phyloP scores from a whole-genome alignment of 495 filamentous ascomycete genomes.

The Hypoxylon fuscum region DNA sequence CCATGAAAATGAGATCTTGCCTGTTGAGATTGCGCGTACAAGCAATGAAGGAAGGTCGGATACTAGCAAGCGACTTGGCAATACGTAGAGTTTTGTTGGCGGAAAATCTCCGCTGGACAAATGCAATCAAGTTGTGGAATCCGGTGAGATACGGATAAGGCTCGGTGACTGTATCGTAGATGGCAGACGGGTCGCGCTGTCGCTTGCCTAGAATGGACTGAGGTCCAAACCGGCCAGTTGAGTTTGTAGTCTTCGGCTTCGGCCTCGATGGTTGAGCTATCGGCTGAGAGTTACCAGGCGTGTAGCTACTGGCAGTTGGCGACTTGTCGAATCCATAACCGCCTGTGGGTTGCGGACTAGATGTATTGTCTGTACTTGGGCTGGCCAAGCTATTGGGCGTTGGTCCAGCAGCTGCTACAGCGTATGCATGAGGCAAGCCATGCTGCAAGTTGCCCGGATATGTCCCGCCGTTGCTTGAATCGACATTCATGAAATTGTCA shows the following conservation, averaged over 20 bases:
- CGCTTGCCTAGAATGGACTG: conserved; percentile 65
- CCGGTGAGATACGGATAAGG: conserved; percentile 90
- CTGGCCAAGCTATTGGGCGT: conserved; percentile 55
- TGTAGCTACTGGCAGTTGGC: conserved; percentile 54
- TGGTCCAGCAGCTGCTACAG: conserved; percentile 57
- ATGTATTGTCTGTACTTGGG: conserved; percentile 60
- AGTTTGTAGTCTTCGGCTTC: conserved; percentile 51
- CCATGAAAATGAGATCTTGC: conserved; percentile 95
- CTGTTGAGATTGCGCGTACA: conserved; percentile 82
- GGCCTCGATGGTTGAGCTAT: conserved; percentile 43
- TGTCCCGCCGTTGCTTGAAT: conserved; percentile 47
- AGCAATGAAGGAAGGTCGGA: conserved; percentile 91
- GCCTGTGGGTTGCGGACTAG: conserved; percentile 55
- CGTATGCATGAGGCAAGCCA: conserved; percentile 60
- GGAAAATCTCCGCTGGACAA: conserved; percentile 80
- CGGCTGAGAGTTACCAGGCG: conserved; percentile 38
- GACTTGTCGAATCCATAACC: conserved; percentile 55
- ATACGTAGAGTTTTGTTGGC: conserved; percentile 75
- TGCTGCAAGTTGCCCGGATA: conserved; percentile 61
- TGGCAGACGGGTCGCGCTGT: conserved; percentile 74
- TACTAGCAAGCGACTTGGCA: conserved; percentile 84
- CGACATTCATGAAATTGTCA: conserved; percentile 53
- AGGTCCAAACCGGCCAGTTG: conserved; percentile 52
- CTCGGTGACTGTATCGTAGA: conserved; percentile 87
- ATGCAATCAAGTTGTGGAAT: conserved; percentile 88